These are phyloP conservation scores for Pythium phragmitis DNA, from an alignment of 352 stramenopile species.

Conservation along the genomic window DNA sequence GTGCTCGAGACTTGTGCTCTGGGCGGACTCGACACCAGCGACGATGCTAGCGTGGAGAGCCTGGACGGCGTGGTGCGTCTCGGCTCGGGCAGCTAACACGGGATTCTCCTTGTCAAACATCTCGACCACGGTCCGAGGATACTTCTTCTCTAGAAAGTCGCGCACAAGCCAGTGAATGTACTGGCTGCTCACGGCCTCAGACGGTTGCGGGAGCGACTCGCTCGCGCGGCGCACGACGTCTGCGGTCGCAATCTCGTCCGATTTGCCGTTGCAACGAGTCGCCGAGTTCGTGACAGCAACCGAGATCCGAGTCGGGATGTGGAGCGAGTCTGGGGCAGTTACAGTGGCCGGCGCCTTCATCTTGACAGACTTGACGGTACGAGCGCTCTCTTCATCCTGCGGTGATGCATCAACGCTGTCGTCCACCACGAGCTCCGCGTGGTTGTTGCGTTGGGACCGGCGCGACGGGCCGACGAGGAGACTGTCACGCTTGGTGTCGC, in stretches of 20 bases:
- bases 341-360: background rate
- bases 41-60: conserved; percentile 1
- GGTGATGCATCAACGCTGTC: conserved; percentile 26
- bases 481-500: conserved; percentile 6
- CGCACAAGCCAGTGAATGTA: conserved; percentile 59
- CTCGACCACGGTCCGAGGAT: conserved; percentile 31
- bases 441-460: conserved; percentile 22
- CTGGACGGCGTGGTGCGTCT: background rate
- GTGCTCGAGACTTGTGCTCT: conserved; percentile 34
- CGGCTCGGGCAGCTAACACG: background rate
- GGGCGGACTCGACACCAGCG: background rate
- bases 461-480: conserved; percentile 20
- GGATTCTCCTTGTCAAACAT: conserved; percentile 19
- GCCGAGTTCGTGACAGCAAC: conserved; percentile 11
- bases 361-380: background rate
- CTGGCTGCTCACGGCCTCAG: background rate
- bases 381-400: background rate
- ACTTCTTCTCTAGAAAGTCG: conserved; percentile 52
- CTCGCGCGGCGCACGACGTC: conserved; percentile 26
- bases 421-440: conserved; percentile 29
- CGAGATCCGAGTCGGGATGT: conserved; percentile 22
- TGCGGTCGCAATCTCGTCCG: conserved; percentile 30
- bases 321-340: background rate
- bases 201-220: background rate
- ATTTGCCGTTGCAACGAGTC: conserved; percentile 31